Evolutionary conservation across 1,284 basidiomycete genomes (phyloP).

Genomic region (Cutaneotrichosporon sp.): DNA sequence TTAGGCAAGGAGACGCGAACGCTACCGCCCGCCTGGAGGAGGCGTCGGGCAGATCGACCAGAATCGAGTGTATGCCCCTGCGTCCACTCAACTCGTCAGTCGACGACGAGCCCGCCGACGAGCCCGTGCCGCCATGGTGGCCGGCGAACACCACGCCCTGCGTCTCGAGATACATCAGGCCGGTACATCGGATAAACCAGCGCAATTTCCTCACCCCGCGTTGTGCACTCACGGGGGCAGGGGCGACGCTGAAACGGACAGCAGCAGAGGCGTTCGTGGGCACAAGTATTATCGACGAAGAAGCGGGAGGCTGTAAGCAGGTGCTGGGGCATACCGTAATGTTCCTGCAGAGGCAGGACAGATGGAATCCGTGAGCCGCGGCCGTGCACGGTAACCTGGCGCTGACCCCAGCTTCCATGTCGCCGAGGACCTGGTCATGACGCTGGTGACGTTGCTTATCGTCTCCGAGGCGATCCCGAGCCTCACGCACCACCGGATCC

Average conservation of each 20-base stretch:
- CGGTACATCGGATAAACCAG: conserved; percentile 21
- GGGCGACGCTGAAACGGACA: conserved; percentile 20
- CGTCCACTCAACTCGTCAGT: conserved; percentile 16
- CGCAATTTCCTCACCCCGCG: conserved; percentile 17
- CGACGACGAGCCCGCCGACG: background rate
- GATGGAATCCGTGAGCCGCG: conserved; percentile 43
- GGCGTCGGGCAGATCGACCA: background rate
- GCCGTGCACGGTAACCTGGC: too few species aligned
- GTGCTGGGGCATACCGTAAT: conserved; percentile 32
- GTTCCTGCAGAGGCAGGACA: conserved; percentile 39
- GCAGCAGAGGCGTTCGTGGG: conserved; percentile 43
- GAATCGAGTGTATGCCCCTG: conserved; percentile 27
- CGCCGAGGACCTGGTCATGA: conserved; percentile 45
- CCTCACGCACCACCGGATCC: conserved; percentile 26
- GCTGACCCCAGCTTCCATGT: conserved; percentile 37
- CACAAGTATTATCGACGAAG: conserved; percentile 6
- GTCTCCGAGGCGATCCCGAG: conserved; percentile 23
- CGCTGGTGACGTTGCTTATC: conserved; percentile 35
- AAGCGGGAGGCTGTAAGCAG: conserved; percentile 14
- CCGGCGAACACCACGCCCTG: conserved; percentile 40
- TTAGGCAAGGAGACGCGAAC: background rate
- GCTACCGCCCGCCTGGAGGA: conserved; percentile 3
- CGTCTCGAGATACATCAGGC: conserved; percentile 27
- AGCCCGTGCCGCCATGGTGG: conserved; percentile 32
- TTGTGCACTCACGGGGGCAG: conserved; percentile 28